A percentile compares a stretch with the other conserved stretches of the same genome.
Evolutionary conservation across 1,284 basidiomycete species (phyloP).

Genomic region (Pyrrhoderma lamaoense): DNA sequence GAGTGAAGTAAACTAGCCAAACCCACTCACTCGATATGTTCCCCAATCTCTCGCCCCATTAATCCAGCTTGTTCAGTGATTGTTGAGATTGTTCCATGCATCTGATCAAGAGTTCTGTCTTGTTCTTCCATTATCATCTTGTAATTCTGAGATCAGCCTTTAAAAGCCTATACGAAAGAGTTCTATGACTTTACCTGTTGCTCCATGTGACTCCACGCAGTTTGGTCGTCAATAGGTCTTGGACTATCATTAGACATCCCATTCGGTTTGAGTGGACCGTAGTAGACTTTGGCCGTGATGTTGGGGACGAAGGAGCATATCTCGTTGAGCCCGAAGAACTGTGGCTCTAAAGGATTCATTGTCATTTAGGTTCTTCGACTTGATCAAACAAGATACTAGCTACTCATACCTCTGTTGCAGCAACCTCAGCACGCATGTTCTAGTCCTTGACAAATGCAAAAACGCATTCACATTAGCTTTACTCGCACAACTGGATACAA

Average conservation of each 20-base stretch:
- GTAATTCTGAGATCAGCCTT: background rate
- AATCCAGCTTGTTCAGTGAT: constrained; percentile 83
- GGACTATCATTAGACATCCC: constrained; percentile 24
- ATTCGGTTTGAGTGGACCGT: background rate
- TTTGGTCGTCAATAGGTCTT: constrained; percentile 48
- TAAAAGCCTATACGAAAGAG: background rate
- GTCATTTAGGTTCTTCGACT: no score
- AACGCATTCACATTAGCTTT: constrained; percentile 2
- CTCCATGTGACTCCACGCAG: constrained; percentile 76
- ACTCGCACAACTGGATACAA: background rate
- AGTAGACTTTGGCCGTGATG: constrained; percentile 8
- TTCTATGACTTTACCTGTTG: constrained; percentile 50
- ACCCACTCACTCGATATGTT: constrained; percentile 74
- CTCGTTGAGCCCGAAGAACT: constrained; percentile 2
- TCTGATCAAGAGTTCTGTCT: constrained; percentile 78
- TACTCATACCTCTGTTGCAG: constrained; percentile 24
- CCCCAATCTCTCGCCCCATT: constrained; percentile 82
- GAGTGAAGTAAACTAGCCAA: background rate
- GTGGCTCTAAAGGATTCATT: background rate
- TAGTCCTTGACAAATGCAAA: constrained; percentile 21
- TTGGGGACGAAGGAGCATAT: constrained; percentile 13
- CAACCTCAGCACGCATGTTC: constrained; percentile 22
- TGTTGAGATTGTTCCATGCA: constrained; percentile 75
- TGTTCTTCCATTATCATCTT: constrained; percentile 82
- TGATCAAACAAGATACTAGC: no score